Evolutionary conservation across 768 basidiomycete genomes (phyloP).

Genomic region (Pisolithus tinctorius): DNA sequence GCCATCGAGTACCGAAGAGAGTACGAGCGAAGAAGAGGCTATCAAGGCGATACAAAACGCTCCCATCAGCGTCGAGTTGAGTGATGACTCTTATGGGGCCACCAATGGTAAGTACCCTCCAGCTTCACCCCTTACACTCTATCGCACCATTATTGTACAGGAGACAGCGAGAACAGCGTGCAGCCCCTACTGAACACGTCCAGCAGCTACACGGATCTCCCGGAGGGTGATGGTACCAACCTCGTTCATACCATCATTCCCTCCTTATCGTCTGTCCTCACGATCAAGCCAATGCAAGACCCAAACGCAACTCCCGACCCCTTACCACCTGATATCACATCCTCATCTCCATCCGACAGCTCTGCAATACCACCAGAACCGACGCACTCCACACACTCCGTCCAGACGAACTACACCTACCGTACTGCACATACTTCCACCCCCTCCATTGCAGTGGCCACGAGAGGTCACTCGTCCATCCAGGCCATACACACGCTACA

Average conservation of each 20-base stretch:
- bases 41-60: conserved; percentile 52
- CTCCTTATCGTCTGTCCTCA: conserved; percentile 67
- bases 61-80: conserved; percentile 41
- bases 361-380: conserved; percentile 32
- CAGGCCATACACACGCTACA: conserved; percentile 57
- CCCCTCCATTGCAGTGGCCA: conserved; percentile 56
- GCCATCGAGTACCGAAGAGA: conserved; percentile 44
- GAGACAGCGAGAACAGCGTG: conserved; percentile 37
- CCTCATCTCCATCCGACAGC: conserved; percentile 16
- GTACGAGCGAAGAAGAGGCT: conserved; percentile 60
- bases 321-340: conserved; percentile 31
- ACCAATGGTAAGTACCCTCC: conserved; percentile 24
- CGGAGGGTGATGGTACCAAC: conserved; percentile 42
- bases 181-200: conserved; percentile 49
- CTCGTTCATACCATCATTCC: conserved; percentile 37
- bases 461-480: conserved; percentile 71
- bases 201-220: conserved; percentile 54
- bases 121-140: conserved; percentile 5
- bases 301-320: conserved; percentile 39
- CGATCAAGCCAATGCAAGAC: conserved; percentile 52
- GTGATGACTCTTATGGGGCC: conserved; percentile 40
- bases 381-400: conserved; percentile 44
- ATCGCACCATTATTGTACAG: conserved; percentile 14
- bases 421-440: conserved; percentile 51
- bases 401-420: conserved; percentile 41